Evolutionary conservation across 1,284 basidiomycete species (phyloP), one percentile per base, ranked within the genome.

Genomic region (Ceratobasidium sp.): DNA sequence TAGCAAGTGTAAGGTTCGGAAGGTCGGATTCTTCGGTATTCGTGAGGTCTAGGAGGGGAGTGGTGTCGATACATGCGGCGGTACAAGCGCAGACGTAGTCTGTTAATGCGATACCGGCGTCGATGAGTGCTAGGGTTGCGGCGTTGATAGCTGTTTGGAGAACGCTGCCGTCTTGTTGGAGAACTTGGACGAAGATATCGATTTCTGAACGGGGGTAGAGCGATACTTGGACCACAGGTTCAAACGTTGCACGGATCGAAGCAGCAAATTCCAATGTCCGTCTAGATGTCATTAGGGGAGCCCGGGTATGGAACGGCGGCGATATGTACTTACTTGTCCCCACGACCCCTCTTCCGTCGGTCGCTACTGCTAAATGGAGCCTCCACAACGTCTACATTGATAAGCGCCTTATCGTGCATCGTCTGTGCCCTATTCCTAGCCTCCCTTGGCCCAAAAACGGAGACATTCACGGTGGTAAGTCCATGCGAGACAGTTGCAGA

Each of bases 81-180:
- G 93, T 90, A 75, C 97, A 87, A 17, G 95, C 91, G 78, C 93
- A 93, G 65, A 98, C 91, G 82, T 98, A 96, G 84, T 99, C 97
- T 75, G 90, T 84, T 79, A 99, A 87, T 0, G 97, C 92, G 29
- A 99, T 93, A 1, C 98, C 98, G 1, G 97, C 95, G 75, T 90
- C 91, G 78, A 95, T 89, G 50, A 99, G 89, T 0, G 97, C 96
- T 54, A 99, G 88, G 3, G 96, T 97, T 1, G 96, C 95, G 27
- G 93, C 96, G 82, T 99, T 99, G 81, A 99, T 94, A 77, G 95
- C 93, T 4, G 96, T 91, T 72, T 95, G 93, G n/a, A 99, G 88
- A 48, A 98, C 86, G 84, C 87, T 86, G 41, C 97, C 97, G 80
- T 99, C 97, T 81, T 97, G 93, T 79, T 97, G 93, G 56, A 98